Evolutionary conservation across 148 eudicot species (phyloP).

Genomic region (Chenopodium quinoa): DNA sequence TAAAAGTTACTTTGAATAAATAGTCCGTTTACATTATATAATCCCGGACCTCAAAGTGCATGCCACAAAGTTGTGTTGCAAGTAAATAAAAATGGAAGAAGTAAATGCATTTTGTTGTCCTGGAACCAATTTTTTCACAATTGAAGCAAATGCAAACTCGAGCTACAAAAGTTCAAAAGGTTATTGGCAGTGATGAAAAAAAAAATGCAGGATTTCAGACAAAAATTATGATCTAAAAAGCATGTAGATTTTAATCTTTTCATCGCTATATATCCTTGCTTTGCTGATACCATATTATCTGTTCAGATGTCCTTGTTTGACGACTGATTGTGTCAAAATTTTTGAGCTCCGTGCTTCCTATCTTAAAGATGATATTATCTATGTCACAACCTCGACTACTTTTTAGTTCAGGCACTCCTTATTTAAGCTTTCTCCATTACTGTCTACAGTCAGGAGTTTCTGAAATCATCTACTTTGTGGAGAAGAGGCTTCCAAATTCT

Average conservation of each 20-base stretch:
- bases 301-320: neutral
- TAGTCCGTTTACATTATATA: no score
- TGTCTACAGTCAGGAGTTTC: slow-evolving; percentile 78
- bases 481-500: slow-evolving; percentile 66
- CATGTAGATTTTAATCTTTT: neutral
- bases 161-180: neutral
- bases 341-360: neutral
- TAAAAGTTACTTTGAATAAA: no score
- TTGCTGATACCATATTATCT: neutral
- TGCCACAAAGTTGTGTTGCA: no score
- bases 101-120: neutral
- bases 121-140: neutral
- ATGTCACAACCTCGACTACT: neutral
- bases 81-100: no score
- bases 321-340: neutral
- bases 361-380: neutral
- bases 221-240: neutral
- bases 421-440: no score
- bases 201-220: neutral
- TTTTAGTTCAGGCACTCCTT: neutral
- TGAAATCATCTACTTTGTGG: slow-evolving; percentile 83
- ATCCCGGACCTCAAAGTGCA: no score
- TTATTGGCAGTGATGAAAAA: neutral
- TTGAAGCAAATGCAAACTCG: neutral
- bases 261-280: neutral